Evolutionary conservation across 495 filamentous ascomycete genomes (phyloP), one percentile per base, ranked within the genome.

Genomic region (Lophium mytilinum): DNA sequence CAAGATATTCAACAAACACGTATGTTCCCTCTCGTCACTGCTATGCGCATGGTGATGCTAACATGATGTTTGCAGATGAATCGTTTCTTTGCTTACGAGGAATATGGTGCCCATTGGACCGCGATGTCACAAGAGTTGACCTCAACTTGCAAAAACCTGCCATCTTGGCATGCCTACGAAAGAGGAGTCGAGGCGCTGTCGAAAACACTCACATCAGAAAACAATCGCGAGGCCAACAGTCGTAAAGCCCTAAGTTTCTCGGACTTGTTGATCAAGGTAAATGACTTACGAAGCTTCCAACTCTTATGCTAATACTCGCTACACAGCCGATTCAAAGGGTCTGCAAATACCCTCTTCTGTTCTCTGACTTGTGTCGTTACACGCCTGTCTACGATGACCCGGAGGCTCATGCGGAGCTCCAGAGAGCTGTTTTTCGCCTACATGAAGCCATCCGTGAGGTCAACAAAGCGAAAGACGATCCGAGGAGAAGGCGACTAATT

Each of bases 191-290:
- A 98, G 72, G 84, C 88, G 15, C 70, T 97, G 46, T 85, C 88
- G 8, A 84, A 85, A 46, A 85, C 88, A 4, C 71, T 94, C 9
- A 78, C 81, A 15, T 86, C 91, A 0, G 78, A 80, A 9, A 85
- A 90, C 54, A 82, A 76, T 59, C 77, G 80, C 40, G 73, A 76
- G 39, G 78, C 81, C 12, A 76, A 83, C 51, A 76, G 79, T 14
- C 86, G 81, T 61, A 93, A 87, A 62, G 84, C 87, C 3, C 72
- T 96, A 58, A 86, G 84, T 1, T 78, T 95, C 61, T 82, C 82
- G 58, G 93, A 98, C 69, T 77, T 98, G 46, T 78, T 97, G 39
- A 90, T 96, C 49, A 97, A 97, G 81, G 91, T 89, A 70, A 52
- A 72, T 53, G 12, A n/a, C 46, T 12, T 30, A 8, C 8, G 10